Evolutionary conservation across 305 asterid genomes (phyloP), one percentile per base, ranked within the genome.

Genomic region (Fraxinus paxiana): DNA sequence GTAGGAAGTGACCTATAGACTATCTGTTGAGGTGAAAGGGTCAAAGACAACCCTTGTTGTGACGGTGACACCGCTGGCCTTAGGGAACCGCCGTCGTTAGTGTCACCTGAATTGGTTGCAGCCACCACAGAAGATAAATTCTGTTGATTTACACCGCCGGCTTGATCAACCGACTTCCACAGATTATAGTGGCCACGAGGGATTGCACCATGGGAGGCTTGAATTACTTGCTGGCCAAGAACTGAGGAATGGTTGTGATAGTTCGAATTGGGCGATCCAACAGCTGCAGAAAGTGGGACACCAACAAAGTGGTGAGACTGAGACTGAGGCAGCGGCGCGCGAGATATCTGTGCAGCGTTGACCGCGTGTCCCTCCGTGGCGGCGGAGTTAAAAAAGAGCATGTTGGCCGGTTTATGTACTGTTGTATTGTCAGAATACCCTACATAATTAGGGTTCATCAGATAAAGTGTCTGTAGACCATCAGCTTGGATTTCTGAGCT

Each of bases 391-490:
- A 71, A 46, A 72, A 51, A 65, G 28, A 70, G 41, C 76, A 73
- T 56, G 79, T 73, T 86, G 56, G 74, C 59, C 7, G 12, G 80
- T 7, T 73, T 85, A 2, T 82, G 85, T 12, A 86, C 9, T 38
- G 84, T 13, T 77, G 85, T 10, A 79, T 84, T 63, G 79, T 91
- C 90, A 13, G 89, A 67, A 73, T 77, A 87, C 30, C 87, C 89
- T 20, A 77, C 17, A 24, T 83, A 87, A 77, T 88, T 90, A 87
- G 97, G 97, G 92, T 92, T 92, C 94, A 91, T 90, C 41, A 89
- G 91, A 83, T 87, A 86, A 33, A 93, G 92, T 56, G 96, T 91
- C 43, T 90, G 97, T 81, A 92, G 84, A 15, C 90, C 92, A 83
- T 92, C 97, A 12, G 75, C 87, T 83, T 92, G 93, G 82, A 89